Evolutionary conservation across 805 yeast genomes (phyloP).

Genomic region (Sugiyamaella chiloensis): DNA sequence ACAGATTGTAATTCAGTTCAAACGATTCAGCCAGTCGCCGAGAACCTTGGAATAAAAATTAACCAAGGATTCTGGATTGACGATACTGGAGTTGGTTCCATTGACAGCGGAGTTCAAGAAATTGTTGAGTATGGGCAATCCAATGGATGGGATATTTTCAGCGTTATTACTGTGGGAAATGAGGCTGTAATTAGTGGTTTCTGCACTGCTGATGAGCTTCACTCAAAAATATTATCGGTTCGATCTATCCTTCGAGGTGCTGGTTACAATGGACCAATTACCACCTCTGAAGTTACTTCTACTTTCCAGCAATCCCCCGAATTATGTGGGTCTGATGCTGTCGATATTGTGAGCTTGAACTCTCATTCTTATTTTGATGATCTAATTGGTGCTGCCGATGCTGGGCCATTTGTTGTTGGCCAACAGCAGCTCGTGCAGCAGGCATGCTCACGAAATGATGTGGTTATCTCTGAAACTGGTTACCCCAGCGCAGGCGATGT

Average conservation of each 20-base stretch:
- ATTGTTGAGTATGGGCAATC: slow-evolving; percentile 52
- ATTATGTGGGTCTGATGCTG: slow-evolving; percentile 63
- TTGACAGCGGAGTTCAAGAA: slow-evolving; percentile 55
- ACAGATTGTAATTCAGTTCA: slow-evolving; percentile 74
- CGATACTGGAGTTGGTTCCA: slow-evolving; percentile 60
- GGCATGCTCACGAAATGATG: slow-evolving; percentile 52
- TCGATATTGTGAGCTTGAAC: slow-evolving; percentile 83
- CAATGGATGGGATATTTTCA: slow-evolving; percentile 70
- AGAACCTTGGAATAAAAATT: slow-evolving; percentile 58
- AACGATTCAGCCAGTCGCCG: slow-evolving; percentile 61
- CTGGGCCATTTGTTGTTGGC: slow-evolving; percentile 67
- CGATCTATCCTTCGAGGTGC: slow-evolving; percentile 55
- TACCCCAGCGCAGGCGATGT: slow-evolving; percentile 73
- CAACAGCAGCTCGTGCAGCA: slow-evolving; percentile 55
- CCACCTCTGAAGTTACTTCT: slow-evolving; percentile 91
- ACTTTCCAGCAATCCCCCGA: slow-evolving; percentile 58
- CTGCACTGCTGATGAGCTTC: slow-evolving; percentile 58
- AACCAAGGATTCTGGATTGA: slow-evolving; percentile 88
- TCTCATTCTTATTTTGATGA: slow-evolving; percentile 80
- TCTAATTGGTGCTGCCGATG: slow-evolving; percentile 54
- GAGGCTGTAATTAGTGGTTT: slow-evolving; percentile 74
- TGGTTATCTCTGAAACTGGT: slow-evolving; percentile 81
- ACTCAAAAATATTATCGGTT: slow-evolving; percentile 61
- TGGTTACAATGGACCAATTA: slow-evolving; percentile 73
- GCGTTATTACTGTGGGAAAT: slow-evolving; percentile 78